Evolutionary conservation across 2,329 filamentous ascomycete species (phyloP), one percentile per base, ranked within the genome.

Genomic region (Celoporthe dispersa): DNA sequence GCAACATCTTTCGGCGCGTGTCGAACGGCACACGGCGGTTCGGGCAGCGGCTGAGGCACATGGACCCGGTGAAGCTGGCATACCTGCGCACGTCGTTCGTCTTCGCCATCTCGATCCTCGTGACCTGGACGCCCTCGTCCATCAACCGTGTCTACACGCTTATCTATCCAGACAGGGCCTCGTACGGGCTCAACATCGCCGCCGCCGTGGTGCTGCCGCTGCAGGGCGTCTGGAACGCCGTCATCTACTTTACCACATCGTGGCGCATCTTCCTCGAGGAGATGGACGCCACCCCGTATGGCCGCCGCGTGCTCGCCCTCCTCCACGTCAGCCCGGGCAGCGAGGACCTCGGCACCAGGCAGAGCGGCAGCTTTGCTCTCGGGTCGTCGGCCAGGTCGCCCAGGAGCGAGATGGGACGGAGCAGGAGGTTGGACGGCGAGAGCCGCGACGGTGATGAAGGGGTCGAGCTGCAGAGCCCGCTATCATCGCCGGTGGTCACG

Each of bases 161-260:
- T 73, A 80, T 89, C 9, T 80, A 86, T 65, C 86, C 87, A 0
- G 77, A 83, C 16, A 75, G 81, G 11, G 83, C 85, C 39, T 86
- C 84, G 70, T 94, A 89, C 77, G 86, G 85, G 14, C 87, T 94
- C 65, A 91, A 92, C 76, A 85, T 93, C 65, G 86, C 88, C 1
- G 90, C 90, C 8, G 90, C 91, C 2, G 84, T 92, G 1, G 92
- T 94, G 0, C 83, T 95, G 4, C 92, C 93, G 0, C 83, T 94
- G 1, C 93, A 95, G 78, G 93, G 93, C 0, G 87, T 94, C 41
- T 94, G 92, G 92, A 95, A 95, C 76, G 87, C 89, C 39, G 81
- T 93, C 66, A 93, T 96, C 68, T 95, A 94, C 80, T 87, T 92
- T 71, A 86, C 87, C 6, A 92, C 91, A 1, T 92, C 85, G 73